Conservation (phyloP, 2,329 filamentous ascomycete species). For the Aspergillus ochraceus region DNA sequence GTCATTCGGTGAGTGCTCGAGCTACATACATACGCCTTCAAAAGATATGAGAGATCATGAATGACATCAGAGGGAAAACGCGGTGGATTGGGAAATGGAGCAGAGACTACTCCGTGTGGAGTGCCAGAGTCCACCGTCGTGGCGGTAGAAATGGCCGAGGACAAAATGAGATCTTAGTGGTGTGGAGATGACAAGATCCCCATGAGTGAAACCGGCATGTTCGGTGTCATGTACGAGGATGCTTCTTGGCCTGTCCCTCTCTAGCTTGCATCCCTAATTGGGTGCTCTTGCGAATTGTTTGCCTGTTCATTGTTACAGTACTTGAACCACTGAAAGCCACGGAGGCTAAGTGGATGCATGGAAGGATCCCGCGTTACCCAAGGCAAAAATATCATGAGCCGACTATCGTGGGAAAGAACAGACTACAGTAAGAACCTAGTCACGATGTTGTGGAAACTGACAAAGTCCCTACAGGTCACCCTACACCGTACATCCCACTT, state of each 20-base stretch:
- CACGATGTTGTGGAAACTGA: constrained; percentile 1
- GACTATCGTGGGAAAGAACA: neutral
- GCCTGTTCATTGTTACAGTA: constrained; percentile 3
- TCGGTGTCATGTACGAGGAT: neutral
- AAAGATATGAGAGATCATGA: neutral
- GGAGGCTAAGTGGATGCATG: constrained; percentile 16
- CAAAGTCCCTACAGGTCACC: neutral
- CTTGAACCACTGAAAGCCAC: constrained; percentile 6
- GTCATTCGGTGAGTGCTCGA: neutral
- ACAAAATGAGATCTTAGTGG: constrained; percentile 1
- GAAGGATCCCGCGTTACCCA: constrained; percentile 21
- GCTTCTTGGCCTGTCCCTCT: neutral
- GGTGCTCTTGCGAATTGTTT: constrained; percentile 3
- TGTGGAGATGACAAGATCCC: constrained; percentile 7
- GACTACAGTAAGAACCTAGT: neutral
- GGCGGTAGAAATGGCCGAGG: neutral
- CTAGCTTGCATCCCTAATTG: neutral
- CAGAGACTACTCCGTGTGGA: too few species aligned
- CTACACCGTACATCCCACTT: neutral
- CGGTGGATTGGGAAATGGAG: neutral
- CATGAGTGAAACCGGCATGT: neutral
- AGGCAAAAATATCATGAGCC: constrained; percentile 7
- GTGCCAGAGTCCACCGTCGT: neutral
- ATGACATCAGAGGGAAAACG: neutral
- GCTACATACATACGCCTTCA: neutral